Percentiles rank a stretch among this genome's conserved stretches.
Evolutionary conservation across 306 rosid genomes (phyloP).

Genomic region (Quercus variabilis): DNA sequence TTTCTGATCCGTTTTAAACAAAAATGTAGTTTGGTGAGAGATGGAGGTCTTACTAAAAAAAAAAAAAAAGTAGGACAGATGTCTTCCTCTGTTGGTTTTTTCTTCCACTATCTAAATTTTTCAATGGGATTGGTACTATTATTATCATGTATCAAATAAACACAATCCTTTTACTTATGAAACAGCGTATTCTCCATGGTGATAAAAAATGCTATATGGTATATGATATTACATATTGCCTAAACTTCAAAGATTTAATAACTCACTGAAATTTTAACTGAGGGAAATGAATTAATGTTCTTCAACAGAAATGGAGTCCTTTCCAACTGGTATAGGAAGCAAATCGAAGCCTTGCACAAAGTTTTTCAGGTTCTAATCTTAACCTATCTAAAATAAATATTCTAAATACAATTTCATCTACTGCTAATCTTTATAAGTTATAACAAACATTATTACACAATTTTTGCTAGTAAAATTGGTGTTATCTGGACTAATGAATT

Average conservation of each 20-base stretch:
- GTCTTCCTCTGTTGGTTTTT: not conserved
- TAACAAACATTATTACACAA: conserved; percentile 21
- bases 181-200: not conserved
- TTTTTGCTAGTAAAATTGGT: conserved; percentile 36
- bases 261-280: conserved; percentile 51
- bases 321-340: conserved; percentile 92
- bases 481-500: conserved; percentile 68
- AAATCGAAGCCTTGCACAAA: conserved; percentile 99
- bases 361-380: conserved; percentile 99
- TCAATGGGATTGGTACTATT: conserved; percentile 1
- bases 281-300: conserved; percentile 81
- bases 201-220: conserved; percentile 5
- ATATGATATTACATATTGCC: conserved; percentile 32
- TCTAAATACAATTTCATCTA: conserved; percentile 42
- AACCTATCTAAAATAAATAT: conserved; percentile 70
- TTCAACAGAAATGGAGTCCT: conserved; percentile 90
- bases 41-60: no score
- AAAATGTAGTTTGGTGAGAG: no score
- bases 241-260: conserved; percentile 43
- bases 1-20: no score
- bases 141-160: not conserved
- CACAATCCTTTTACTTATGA: not conserved
- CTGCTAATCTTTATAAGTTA: conserved; percentile 35
- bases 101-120: not conserved
- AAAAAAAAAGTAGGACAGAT: no score